Evolutionary conservation across 148 eudicot genomes (phyloP).

Genomic region (Linanthus parryae): DNA sequence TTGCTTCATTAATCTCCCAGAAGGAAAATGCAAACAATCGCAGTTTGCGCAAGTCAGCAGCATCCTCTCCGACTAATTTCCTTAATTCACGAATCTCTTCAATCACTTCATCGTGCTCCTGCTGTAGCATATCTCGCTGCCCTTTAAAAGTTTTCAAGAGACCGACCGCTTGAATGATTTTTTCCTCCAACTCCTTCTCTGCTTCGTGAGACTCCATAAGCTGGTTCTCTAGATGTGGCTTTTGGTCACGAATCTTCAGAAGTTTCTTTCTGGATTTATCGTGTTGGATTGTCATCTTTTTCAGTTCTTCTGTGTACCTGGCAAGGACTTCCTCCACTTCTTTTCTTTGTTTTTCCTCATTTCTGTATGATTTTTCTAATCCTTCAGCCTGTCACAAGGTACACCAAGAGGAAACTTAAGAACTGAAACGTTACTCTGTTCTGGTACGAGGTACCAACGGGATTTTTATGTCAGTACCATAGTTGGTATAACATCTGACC

Average conservation of each 20-base stretch:
- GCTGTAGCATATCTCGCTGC: constrained; percentile 47
- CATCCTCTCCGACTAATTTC: constrained; percentile 20
- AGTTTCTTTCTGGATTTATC: constrained; percentile 36
- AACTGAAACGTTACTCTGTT: too few relatives aligned
- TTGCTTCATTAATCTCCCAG: constrained; percentile 64
- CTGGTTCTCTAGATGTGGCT: constrained; percentile 39
- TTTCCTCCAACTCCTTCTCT: constrained; percentile 62
- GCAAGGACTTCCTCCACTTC: constrained; percentile 40
- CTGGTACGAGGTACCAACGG: too few relatives aligned
- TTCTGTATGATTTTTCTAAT: constrained; percentile 34
- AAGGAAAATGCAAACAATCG: constrained; percentile 51
- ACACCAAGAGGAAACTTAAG: too few relatives aligned
- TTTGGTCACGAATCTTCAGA: constrained; percentile 37
- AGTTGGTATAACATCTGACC: too few relatives aligned
- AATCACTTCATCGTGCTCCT: constrained; percentile 38
- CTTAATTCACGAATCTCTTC: constrained; percentile 29
- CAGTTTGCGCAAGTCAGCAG: too few relatives aligned
- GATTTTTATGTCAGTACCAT: too few relatives aligned
- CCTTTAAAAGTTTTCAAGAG: constrained; percentile 57
- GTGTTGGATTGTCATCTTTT: constrained; percentile 40
- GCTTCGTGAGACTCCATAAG: constrained; percentile 31
- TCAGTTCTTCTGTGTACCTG: constrained; percentile 40
- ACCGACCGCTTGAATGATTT: constrained; percentile 62
- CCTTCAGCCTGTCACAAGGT: constrained; percentile 56
- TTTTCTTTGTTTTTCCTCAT: constrained; percentile 28